Percentiles rank a stretch among this genome's conserved stretches.
Conservation (phyloP, 75 land plant genomes). For the Sequoia sempervirens region DNA sequence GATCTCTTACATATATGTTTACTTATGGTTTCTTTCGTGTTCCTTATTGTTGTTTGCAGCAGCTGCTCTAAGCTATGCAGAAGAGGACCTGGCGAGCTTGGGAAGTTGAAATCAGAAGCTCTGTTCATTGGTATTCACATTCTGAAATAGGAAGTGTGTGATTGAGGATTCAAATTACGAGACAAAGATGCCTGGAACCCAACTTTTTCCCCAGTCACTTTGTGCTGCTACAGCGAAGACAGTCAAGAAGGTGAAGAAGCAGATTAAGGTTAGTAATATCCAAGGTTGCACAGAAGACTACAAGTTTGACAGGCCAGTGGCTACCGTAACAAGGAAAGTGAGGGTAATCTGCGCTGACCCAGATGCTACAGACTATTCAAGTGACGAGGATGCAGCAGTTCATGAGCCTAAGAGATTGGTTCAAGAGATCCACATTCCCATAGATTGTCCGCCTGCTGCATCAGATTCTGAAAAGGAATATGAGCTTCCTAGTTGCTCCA, state of each 20-base stretch:
- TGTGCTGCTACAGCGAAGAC: neutral
- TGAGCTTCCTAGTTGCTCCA: neutral
- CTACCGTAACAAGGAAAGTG: neutral
- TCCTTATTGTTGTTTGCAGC: neutral
- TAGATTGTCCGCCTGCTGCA: neutral
- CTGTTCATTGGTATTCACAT: neutral
- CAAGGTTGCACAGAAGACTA: neutral
- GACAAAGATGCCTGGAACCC: conserved; percentile 8
- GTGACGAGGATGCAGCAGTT: neutral
- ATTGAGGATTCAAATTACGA: neutral
- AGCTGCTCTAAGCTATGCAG: conserved; percentile 10
- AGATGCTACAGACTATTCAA: conserved; percentile 12
- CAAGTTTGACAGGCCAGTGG: neutral
- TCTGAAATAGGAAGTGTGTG: neutral
- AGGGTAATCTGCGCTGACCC: conserved; percentile 8
- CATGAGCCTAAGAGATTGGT: neutral
- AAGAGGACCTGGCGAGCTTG: conserved; percentile 1
- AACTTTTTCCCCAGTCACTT: neutral
- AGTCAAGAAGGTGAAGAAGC: neutral
- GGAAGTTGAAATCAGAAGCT: conserved; percentile 11
- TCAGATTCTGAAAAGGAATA: conserved; percentile 3
- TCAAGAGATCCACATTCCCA: conserved; percentile 7
- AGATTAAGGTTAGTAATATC: neutral
- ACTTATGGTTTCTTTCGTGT: neutral
- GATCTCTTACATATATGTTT: neutral